Base-by-base conservation (phyloP, 2,329 filamentous ascomycete genomes). In the Talaromyces sp. region DNA sequence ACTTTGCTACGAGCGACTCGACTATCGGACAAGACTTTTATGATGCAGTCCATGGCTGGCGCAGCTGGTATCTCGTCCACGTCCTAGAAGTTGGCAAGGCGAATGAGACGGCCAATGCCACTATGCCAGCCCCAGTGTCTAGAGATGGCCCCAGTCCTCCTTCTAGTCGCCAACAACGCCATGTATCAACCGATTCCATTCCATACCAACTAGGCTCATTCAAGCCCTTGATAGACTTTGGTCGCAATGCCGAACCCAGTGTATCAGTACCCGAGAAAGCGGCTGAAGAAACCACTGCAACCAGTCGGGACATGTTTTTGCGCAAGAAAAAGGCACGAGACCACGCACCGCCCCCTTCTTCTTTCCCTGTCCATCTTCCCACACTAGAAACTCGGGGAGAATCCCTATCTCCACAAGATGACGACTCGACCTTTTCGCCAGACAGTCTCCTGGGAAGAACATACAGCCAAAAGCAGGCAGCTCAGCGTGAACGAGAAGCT, bases 51-150 rank as follows among this genome's bases (percentile, higher is more conserved):
- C 92, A 97, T 68, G 80, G 80, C 45, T 97, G 93, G 93, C 87
- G 94, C 66, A 96, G 91, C 76, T 97, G 93, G 92, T 97, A 97
- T 73, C 80, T 97, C 7, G 90, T 92, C 51, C 89, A 91, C 70
- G 88, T 88, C 67, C 85, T 89, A 73, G 87, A 88, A 19, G 84
- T 85, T 63, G 82, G 81, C n/a, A 74, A 81, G 67, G 79, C 78
- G 47, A 69, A 74, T 27, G 49, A 67, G 5, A 15, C 59, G 29
- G 51, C 49, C 19, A 51, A 51, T 19, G 3, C 45, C 3, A 59
- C 19, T 29, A 19, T 43, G 22, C 8, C 56, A 13, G 31, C 70
- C 62, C 65, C 72, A 69, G 15, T 29, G 5, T 61, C 71, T 64
- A 67, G 76, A 73, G 67, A 70, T 65, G 38, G 72, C 68, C 68